Evolutionary conservation across 163 green algal species (phyloP).

Genomic region (Coccomyxa subellipsoidea): DNA sequence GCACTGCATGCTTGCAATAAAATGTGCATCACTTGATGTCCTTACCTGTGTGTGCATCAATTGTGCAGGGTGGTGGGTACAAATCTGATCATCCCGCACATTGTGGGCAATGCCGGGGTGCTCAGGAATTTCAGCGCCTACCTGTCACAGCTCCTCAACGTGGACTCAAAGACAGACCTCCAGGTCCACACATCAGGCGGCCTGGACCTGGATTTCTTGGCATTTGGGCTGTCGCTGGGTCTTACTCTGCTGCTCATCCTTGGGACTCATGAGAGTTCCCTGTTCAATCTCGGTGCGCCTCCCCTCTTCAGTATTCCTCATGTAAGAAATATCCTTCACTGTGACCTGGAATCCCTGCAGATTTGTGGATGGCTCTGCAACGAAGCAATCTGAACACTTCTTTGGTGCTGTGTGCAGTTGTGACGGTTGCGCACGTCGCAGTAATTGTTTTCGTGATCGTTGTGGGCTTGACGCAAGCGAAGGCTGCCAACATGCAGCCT

Average conservation of each 20-base stretch:
- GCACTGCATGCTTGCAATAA: no score
- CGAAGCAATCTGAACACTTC: background rate
- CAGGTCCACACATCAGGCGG: background rate
- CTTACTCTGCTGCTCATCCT: conserved; percentile 60
- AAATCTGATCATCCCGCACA: conserved; percentile 75
- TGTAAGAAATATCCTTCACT: no score
- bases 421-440: conserved; percentile 55
- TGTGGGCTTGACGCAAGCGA: conserved; percentile 11
- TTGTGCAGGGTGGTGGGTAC: conserved; percentile 53
- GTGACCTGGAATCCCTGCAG: background rate
- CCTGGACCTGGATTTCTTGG: conserved; percentile 33
- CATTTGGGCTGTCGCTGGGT: conserved; percentile 28
- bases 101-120: conserved; percentile 64
- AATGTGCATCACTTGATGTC: no score
- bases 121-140: conserved; percentile 77
- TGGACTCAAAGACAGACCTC: background rate
- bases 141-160: conserved; percentile 50
- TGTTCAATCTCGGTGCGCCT: conserved; percentile 56
- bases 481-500: conserved; percentile 45
- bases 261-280: conserved; percentile 49
- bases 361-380: background rate
- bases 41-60: no score
- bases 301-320: no score
- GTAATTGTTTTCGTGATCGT: conserved; percentile 16
- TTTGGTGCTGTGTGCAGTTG: conserved; percentile 22